A percentile compares a stretch with the other conserved stretches of the same genome.
Conservation (phyloP, 352 stramenopile species). For the Thalassiosira pacifica region DNA sequence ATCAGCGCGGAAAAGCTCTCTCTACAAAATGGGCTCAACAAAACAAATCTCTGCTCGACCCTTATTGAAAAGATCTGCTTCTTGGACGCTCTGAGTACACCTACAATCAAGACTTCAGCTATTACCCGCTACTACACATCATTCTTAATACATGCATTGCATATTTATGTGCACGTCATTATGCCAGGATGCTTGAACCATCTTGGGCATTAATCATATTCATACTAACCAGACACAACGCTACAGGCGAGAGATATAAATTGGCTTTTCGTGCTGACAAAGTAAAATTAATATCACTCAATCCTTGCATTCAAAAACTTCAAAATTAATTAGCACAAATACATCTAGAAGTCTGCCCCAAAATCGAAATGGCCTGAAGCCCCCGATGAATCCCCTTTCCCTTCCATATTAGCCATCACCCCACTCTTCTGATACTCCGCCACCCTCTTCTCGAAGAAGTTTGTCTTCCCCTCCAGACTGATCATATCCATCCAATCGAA, state of each 20-base stretch:
- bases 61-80: constrained; percentile 35
- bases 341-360: constrained; percentile 80
- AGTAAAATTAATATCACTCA: constrained; percentile 12
- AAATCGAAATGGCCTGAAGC: constrained; percentile 68
- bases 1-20: background rate
- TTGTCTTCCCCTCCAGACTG: constrained; percentile 88
- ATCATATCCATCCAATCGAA: constrained; percentile 90
- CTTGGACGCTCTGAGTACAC: constrained; percentile 23
- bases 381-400: constrained; percentile 47
- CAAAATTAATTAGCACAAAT: background rate
- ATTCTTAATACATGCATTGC: background rate
- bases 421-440: constrained; percentile 87
- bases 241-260: background rate
- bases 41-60: constrained; percentile 3
- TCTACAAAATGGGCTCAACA: constrained; percentile 14
- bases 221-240: no score
- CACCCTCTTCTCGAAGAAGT: constrained; percentile 90
- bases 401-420: constrained; percentile 83
- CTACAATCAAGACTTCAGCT: no score
- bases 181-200: constrained; percentile 23
- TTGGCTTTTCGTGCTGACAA: background rate
- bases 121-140: no score
- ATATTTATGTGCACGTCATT: background rate
- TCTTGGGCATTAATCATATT: background rate
- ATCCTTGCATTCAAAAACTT: constrained; percentile 25